Base-by-base conservation (phyloP, 2,329 filamentous ascomycete genomes). In the Colletotrichum simmondsii region DNA sequence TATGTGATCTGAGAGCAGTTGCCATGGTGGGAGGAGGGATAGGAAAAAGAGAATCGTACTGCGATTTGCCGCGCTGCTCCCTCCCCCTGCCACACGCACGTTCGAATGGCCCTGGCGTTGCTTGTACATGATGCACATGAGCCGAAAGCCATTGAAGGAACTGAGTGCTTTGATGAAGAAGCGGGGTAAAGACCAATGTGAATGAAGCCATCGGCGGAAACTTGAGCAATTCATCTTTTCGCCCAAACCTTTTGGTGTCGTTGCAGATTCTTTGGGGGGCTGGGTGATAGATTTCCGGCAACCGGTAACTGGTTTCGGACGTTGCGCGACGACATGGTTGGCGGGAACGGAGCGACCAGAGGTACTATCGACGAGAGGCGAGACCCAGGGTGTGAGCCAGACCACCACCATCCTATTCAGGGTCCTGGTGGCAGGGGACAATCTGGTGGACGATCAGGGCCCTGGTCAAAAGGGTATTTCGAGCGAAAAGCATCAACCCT, bases 371-470 rank as follows among this genome's bases (percentile, higher is more conserved):
- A 49, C 19, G 42, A 49, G 42, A 49, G 16, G 65, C 42, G 52
- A 53, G 42, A 28, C 32, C 28, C 63, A 66, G 63, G 63, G 19
- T 49, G 19, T 42, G 16, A 42, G 37, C 37, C 42, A 49, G 42
- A 49, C 19, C 19, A 49, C 42, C 42, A 35, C 56, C 63, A 59
- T 49, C 57, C 53, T 59, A 64, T 69, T 22, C 70, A 72, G 65
- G 65, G 65, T 69, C 70, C 68, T 46, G 11, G 24, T 53, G 46
- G 64, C 59, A 72, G 59, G 65, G 65, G 59, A 28, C 37, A n/a
- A 26, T 67, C 56, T 64, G 58, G 42, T 64, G 58, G 59, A 62
- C 56, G 70, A 69, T 69, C 70, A 69, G 42, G 70, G 53, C 65
- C 69, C 58, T 35, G 53, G 59, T 69, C 42, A 59, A 68, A 69